Percentiles rank a stretch among this genome's conserved stretches.
Evolutionary conservation across 805 yeast genomes (phyloP).

Genomic region (Cyberlindnera bimundalis): DNA sequence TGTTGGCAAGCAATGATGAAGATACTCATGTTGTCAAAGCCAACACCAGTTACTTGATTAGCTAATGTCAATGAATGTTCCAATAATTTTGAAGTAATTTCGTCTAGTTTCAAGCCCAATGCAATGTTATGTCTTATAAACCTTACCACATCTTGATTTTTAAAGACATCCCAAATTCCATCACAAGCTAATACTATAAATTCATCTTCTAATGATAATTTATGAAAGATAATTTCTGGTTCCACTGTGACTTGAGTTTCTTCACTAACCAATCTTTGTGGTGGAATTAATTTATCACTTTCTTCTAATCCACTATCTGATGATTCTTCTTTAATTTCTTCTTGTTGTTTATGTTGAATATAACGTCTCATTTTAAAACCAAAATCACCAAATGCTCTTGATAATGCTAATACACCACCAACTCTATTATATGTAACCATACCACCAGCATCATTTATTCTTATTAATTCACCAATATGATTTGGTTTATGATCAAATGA

Average conservation of each 20-base stretch:
- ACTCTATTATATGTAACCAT: conserved; percentile 91
- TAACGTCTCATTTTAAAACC: conserved; percentile 38
- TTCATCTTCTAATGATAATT: conserved; percentile 48
- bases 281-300: not conserved
- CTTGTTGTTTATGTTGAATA: conserved; percentile 18
- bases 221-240: conserved; percentile 68
- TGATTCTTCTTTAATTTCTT: not conserved
- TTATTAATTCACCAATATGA: conserved; percentile 87
- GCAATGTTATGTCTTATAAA: conserved; percentile 56
- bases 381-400: conserved; percentile 87
- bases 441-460: conserved; percentile 93
- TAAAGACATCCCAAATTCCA: conserved; percentile 77
- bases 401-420: conserved; percentile 89
- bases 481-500: conserved; percentile 91
- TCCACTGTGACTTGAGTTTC: conserved; percentile 78
- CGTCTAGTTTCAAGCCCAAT: conserved; percentile 54
- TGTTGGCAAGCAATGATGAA: conserved; percentile 63
- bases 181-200: conserved; percentile 76
- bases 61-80: conserved; percentile 71
- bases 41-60: conserved; percentile 70
- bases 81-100: conserved; percentile 54
- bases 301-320: conserved; percentile 39
- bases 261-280: conserved; percentile 11
- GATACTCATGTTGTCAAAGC: conserved; percentile 80
- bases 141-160: conserved; percentile 50